Conservation (phyloP, 768 basidiomycete genomes). For the Tephrocybe rancida region DNA sequence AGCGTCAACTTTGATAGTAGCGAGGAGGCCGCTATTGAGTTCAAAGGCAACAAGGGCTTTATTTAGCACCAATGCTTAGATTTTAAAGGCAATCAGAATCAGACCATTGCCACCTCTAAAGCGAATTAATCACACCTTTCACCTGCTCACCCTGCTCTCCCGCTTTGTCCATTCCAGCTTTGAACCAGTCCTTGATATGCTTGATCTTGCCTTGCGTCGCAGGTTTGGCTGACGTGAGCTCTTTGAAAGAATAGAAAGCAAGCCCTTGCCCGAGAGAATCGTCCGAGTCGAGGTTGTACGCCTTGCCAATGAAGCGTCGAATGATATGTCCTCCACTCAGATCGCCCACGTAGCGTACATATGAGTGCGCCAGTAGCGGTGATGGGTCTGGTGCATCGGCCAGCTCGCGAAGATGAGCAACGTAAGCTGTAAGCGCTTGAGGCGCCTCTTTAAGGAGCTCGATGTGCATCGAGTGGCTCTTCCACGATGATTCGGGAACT, state of each 20-base stretch:
- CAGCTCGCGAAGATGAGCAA: conserved; percentile 51
- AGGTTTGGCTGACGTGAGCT: conserved; percentile 44
- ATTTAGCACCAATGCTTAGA: conserved; percentile 40
- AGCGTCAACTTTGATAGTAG: conserved; percentile 26
- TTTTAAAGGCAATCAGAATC: background rate
- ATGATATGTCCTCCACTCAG: conserved; percentile 78
- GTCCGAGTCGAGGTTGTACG: conserved; percentile 66
- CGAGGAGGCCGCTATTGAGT: conserved; percentile 49
- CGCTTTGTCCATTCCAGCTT: conserved; percentile 52
- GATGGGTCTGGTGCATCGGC: conserved; percentile 45
- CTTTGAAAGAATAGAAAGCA: conserved; percentile 69
- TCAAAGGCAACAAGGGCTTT: conserved; percentile 52
- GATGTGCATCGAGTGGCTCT: conserved; percentile 53
- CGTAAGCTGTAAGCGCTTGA: conserved; percentile 49
- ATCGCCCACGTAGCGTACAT: conserved; percentile 81
- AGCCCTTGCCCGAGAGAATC: conserved; percentile 49
- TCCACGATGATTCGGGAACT: conserved; percentile 53
- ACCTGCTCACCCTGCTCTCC: conserved; percentile 39
- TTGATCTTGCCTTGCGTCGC: conserved; percentile 62
- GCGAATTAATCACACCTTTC: conserved; percentile 36
- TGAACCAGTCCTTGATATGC: conserved; percentile 74
- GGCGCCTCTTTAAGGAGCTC: conserved; percentile 48
- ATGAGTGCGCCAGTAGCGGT: conserved; percentile 72
- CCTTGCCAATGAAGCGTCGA: conserved; percentile 57
- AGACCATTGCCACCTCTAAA: background rate